These are phyloP conservation scores for Neonectria ditissima DNA, from an alignment of 2,329 filamentous ascomycete genomes.

Conservation along the genomic window DNA sequence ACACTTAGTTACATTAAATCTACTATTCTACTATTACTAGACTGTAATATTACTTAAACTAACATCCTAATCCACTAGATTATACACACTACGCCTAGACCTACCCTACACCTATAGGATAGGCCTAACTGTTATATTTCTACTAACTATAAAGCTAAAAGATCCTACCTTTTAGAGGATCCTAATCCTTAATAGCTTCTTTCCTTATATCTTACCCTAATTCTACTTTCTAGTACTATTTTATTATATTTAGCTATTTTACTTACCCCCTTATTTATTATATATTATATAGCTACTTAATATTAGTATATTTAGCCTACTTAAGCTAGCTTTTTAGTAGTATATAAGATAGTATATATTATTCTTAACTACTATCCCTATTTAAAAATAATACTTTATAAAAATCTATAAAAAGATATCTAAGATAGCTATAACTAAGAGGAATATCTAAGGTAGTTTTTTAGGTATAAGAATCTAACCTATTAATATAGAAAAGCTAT, in stretches of 20 bases:
- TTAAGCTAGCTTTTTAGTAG: neutral
- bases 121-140: no score
- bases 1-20: no score
- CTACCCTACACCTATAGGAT: no score
- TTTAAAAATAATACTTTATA: conserved; percentile 8
- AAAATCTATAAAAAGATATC: conserved; percentile 9
- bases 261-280: conserved; percentile 1
- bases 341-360: conserved; percentile 1
- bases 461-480: neutral
- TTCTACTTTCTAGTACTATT: neutral
- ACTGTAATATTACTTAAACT: no score
- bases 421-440: neutral
- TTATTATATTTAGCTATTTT: conserved; percentile 3
- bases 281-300: conserved; percentile 15
- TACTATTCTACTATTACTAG: no score
- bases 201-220: neutral
- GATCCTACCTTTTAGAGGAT: no score
- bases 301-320: neutral
- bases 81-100: no score
- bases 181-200: no score
- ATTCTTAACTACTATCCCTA: neutral
- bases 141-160: no score
- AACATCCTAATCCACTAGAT: no score
- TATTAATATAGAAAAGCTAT: no score
- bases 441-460: conserved; percentile 9